Evolutionary conservation across 495 filamentous ascomycete genomes (phyloP).

Genomic region (Podospora anserina): DNA sequence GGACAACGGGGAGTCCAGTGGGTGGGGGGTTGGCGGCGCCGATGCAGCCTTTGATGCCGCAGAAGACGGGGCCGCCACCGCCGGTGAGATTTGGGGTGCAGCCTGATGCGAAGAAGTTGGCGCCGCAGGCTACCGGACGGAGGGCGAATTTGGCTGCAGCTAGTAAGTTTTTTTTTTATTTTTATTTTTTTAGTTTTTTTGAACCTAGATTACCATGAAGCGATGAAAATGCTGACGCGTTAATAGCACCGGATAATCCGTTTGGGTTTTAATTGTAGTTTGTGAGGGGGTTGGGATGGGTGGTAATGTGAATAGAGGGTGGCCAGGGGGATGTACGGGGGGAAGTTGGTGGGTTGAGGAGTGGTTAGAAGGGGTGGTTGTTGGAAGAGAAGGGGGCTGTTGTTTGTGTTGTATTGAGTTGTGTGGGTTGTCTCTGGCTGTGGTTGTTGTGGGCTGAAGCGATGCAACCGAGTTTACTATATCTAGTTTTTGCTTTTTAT

Average conservation of each 20-base stretch:
- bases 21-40: constrained; percentile 16
- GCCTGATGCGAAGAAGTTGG: constrained; percentile 66
- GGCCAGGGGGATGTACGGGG: not conserved
- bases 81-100: constrained; percentile 83
- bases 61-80: constrained; percentile 92
- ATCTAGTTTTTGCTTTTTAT: not conserved
- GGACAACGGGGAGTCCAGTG: not conserved
- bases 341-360: not conserved
- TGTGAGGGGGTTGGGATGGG: too few species aligned
- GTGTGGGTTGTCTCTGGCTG: not conserved
- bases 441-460: not conserved
- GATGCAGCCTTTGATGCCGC: constrained; percentile 62
- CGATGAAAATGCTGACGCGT: constrained; percentile 7
- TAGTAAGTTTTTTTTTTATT: constrained; percentile 67
- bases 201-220: not conserved
- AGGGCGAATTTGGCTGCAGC: constrained; percentile 88
- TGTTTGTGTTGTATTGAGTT: not conserved
- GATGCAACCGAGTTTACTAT: not conserved
- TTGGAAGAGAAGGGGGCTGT: not conserved
- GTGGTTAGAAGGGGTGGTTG: not conserved
- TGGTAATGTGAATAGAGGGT: not conserved
- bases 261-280: constrained; percentile 20
- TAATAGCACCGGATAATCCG: constrained; percentile 28
- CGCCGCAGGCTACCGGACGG: constrained; percentile 83
- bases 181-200: constrained; percentile 11